phyloP scores from a whole-genome alignment of 495 filamentous ascomycete species.

The Neurospora sp. region DNA sequence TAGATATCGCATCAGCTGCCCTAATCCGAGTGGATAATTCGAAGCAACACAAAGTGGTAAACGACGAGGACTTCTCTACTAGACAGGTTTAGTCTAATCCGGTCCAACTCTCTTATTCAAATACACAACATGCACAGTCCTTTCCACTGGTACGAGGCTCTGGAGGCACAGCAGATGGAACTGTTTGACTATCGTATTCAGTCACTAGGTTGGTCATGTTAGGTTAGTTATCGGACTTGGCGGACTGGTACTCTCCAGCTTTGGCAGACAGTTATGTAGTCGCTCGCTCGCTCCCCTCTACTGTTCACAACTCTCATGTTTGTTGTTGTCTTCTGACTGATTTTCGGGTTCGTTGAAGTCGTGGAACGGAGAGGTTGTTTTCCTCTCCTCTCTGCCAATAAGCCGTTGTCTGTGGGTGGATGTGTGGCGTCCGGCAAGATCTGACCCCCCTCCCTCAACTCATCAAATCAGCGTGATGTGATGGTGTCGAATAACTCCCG shows the following conservation, averaged over 20 bases:
- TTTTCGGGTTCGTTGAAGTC: background rate
- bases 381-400: background rate
- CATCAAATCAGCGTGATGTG: background rate
- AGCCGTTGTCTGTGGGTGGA: background rate
- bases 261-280: background rate
- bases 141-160: background rate
- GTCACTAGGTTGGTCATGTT: background rate
- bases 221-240: background rate
- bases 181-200: background rate
- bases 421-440: background rate
- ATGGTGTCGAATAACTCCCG: background rate
- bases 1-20: background rate
- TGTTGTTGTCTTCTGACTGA: background rate
- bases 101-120: background rate
- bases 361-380: background rate
- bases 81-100: background rate
- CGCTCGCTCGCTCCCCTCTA: background rate
- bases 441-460: background rate
- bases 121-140: background rate
- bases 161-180: background rate
- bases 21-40: background rate
- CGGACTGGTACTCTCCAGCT: background rate
- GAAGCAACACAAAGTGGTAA: background rate
- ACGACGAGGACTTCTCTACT: background rate
- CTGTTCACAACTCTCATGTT: background rate